phyloP scores from a whole-genome alignment of 768 basidiomycete species.

The Saitozyma podzolica region DNA sequence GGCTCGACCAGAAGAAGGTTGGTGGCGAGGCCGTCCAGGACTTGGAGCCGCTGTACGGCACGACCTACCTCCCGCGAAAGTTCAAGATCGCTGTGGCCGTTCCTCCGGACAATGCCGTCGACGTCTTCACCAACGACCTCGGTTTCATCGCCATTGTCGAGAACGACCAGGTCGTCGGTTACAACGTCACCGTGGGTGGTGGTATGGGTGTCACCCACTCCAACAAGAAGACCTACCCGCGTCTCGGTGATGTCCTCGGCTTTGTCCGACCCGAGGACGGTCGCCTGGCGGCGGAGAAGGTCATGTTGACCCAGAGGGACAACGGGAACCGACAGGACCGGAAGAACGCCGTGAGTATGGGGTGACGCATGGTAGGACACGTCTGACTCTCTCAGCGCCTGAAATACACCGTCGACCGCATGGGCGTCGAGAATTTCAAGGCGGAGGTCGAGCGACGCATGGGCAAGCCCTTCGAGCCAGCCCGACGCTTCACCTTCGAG shows the following conservation, averaged over 20 bases:
- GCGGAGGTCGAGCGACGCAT: slow-evolving; percentile 84
- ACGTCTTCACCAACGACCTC: slow-evolving; percentile 84
- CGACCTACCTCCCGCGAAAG: slow-evolving; percentile 93
- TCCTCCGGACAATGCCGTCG: slow-evolving; percentile 93
- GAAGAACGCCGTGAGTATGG: slow-evolving; percentile 61
- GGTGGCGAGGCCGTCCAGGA: slow-evolving; percentile 92
- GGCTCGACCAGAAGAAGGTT: slow-evolving; percentile 95
- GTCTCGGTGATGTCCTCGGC: slow-evolving; percentile 80
- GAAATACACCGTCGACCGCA: slow-evolving; percentile 95
- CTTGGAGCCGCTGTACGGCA: slow-evolving; percentile 92
- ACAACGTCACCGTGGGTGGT: slow-evolving; percentile 91
- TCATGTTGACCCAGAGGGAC: slow-evolving; percentile 92
- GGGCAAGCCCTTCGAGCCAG: slow-evolving; percentile 72
- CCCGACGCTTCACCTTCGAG: slow-evolving; percentile 76
- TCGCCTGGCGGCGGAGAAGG: slow-evolving; percentile 79
- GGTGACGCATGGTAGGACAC: not conserved
- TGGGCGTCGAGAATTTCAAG: slow-evolving; percentile 67
- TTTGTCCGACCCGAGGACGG: slow-evolving; percentile 90
- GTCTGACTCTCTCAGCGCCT: slow-evolving; percentile 59
- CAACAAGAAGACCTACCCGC: slow-evolving; percentile 98
- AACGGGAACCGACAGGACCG: slow-evolving; percentile 86
- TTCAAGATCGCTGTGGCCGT: slow-evolving; percentile 97
- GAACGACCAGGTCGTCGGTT: slow-evolving; percentile 76
- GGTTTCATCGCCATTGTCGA: slow-evolving; percentile 93
- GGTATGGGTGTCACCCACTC: slow-evolving; percentile 99